Conservation (phyloP, 495 filamentous ascomycete species). For the Aspergillus mulundensis region DNA sequence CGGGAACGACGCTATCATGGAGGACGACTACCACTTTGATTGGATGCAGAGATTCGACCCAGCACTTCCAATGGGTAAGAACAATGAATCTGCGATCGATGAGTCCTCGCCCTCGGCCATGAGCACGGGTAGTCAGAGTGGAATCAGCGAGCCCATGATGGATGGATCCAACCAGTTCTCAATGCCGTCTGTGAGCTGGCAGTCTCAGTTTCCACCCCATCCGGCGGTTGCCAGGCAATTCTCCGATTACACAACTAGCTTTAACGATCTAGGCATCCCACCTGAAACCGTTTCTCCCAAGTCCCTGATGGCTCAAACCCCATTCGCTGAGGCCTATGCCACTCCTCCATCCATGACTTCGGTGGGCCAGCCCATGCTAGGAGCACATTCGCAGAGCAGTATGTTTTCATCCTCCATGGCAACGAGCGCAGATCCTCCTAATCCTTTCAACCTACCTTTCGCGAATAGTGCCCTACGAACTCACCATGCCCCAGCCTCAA, state of each 20-base stretch:
- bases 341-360: slow-evolving; percentile 65
- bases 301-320: slow-evolving; percentile 45
- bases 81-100: slow-evolving; percentile 75
- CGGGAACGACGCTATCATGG: slow-evolving; percentile 47
- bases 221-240: slow-evolving; percentile 57
- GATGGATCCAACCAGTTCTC: slow-evolving; percentile 66
- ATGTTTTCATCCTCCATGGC: slow-evolving; percentile 54
- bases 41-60: slow-evolving; percentile 86
- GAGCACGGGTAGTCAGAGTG: slow-evolving; percentile 87
- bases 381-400: slow-evolving; percentile 48
- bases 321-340: slow-evolving; percentile 43
- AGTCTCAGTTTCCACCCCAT: slow-evolving; percentile 60
- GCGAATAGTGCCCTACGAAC: slow-evolving; percentile 53
- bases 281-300: slow-evolving; percentile 47
- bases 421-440: slow-evolving; percentile 54
- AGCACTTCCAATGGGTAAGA: slow-evolving; percentile 63
- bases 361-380: slow-evolving; percentile 44
- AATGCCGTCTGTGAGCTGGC: slow-evolving; percentile 58
- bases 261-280: slow-evolving; percentile 41
- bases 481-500: slow-evolving; percentile 61
- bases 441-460: slow-evolving; percentile 50
- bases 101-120: slow-evolving; percentile 93
- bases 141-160: slow-evolving; percentile 87
- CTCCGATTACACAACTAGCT: slow-evolving; percentile 49
- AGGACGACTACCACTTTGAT: slow-evolving; percentile 75